These are phyloP conservation scores for Chamaenerion angustifolium DNA, from an alignment of 345 rosid species.

Conservation along the genomic window DNA sequence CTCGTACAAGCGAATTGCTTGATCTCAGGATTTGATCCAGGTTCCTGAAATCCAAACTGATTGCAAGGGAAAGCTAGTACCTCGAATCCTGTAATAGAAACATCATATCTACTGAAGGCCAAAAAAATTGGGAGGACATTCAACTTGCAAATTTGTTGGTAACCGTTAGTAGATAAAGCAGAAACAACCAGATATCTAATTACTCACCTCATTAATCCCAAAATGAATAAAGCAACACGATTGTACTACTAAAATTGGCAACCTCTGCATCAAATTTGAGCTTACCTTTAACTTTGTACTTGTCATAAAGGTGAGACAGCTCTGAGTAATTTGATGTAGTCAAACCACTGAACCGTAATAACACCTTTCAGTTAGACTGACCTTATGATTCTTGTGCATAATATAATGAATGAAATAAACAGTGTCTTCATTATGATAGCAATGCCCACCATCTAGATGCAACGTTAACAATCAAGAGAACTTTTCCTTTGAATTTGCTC, in stretches of 20 bases:
- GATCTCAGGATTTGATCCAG: slow-evolving; percentile 68
- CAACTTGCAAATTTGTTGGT: too few relatives aligned
- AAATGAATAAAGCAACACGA: not conserved
- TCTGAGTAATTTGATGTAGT: slow-evolving; percentile 81
- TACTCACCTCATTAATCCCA: too few relatives aligned
- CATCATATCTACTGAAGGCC: not conserved
- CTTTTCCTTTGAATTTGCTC: too few relatives aligned
- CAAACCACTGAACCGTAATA: slow-evolving; percentile 50
- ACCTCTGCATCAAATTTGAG: not conserved
- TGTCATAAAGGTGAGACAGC: slow-evolving; percentile 68
- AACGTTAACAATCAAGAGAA: too few relatives aligned
- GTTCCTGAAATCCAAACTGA: slow-evolving; percentile 85
- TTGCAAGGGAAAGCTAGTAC: slow-evolving; percentile 92
- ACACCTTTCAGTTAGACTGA: slow-evolving; percentile 10
- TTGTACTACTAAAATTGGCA: not conserved
- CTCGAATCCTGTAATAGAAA: slow-evolving; percentile 47
- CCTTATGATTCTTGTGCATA: too few relatives aligned
- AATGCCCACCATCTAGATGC: too few relatives aligned
- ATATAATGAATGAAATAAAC: too few relatives aligned
- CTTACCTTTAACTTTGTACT: slow-evolving; percentile 79
- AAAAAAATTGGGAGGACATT: not conserved
- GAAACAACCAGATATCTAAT: too few relatives aligned
- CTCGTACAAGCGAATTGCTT: slow-evolving; percentile 67
- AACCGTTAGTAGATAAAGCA: too few relatives aligned
- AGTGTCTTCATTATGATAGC: too few relatives aligned